Base-by-base conservation (phyloP, 78 protist species). In the Bigelowiella natans region DNA sequence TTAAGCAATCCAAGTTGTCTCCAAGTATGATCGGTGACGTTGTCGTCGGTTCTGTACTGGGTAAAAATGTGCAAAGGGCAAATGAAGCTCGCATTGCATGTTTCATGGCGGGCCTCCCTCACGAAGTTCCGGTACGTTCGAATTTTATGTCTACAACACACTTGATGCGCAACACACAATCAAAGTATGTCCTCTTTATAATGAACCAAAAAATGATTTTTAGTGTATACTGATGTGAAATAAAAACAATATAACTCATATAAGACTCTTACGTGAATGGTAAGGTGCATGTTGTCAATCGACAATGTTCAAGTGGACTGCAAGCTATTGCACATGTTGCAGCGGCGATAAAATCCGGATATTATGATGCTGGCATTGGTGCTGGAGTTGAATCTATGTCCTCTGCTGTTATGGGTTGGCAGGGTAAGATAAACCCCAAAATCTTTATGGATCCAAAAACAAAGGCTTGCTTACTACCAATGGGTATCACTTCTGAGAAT, bases 311-410 rank as follows among this genome's bases (percentile, higher is more conserved):
- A 37, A 37, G 51, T 11, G 87, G 87, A 18, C 87, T 85, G 11
- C 87, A 85, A 11, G 38, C 51, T 18, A 85, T 85, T 85, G 87
- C 87, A 11, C 51, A 85, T 18, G 38, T 85, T 7, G 87, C 87
- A 7, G 38, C 51, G 30, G 18, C 7, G 30, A 85, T 85, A 7
- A 34, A 37, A 37, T 11, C 87, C 38, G 87, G 87, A 7, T 85
- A 85, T 51, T 51, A 51, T 51, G 73, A 51, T 18, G 38, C 18
- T 7, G 87, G 87, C 30, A 37, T 85, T 18, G 87, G 51, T 37
- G 87, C 87, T 7, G 87, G 87, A 34, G 36, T 85, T 18, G 87
- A 85, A 11, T 85, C 87, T 11, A 85, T 85, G 87, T 85, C 87
- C 30, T 29, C 30, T 11, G 87, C 30, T 85, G 36, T 18, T 37